Base-by-base conservation (phyloP, 1,284 basidiomycete species). In the Vanrija humicola region DNA sequence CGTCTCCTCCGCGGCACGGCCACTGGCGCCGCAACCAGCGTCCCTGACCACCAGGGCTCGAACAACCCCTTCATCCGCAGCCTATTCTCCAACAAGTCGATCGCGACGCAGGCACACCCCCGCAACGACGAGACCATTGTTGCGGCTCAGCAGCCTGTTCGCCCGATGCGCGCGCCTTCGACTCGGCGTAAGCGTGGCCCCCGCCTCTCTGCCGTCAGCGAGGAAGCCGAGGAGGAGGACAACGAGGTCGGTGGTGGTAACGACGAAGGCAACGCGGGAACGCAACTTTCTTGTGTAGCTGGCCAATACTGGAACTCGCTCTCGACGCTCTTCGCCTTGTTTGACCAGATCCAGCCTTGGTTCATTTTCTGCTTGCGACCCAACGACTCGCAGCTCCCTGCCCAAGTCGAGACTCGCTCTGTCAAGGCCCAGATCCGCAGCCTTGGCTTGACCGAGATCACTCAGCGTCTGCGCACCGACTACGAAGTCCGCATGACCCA, bases 41-140 rank as follows among this genome's bases (percentile, higher is more conserved):
- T 56, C 8, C 43, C 53, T 8, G 87, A 88, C 51, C 82, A 82
- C 1, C 79, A 81, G 6, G 90, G 91, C 0, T 91, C 88, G 0
- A 83, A 84, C 68, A 94, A 94, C 64, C 87, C 90, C 0, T 98
- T 98, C 78, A 83, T 98, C 52, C 88, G 91, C 61, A 86, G 86
- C 21, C 79, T 98, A 26, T 98, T 98, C 79, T 88, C 86, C 0
- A 85, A 82, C 43, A 89, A 89, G 66, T 88, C 89, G 3, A 90
- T 98, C 64, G 86, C 88, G 2, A 95, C 90, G 0, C 88, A 93
- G 69, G 86, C 86, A 0, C 93, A 97, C 70, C 92, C 94, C 0
- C 82, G 87, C 56, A 88, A 92, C 67, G 90, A 97, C 64, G 90
- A 94, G 50, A 96, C 93, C 0, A 93, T 97, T 59, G 90, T 98